These are phyloP conservation scores for Sphagnum fallax DNA, from an alignment of 228 moss, liverwort and hornwort genomes.

Conservation along the genomic window DNA sequence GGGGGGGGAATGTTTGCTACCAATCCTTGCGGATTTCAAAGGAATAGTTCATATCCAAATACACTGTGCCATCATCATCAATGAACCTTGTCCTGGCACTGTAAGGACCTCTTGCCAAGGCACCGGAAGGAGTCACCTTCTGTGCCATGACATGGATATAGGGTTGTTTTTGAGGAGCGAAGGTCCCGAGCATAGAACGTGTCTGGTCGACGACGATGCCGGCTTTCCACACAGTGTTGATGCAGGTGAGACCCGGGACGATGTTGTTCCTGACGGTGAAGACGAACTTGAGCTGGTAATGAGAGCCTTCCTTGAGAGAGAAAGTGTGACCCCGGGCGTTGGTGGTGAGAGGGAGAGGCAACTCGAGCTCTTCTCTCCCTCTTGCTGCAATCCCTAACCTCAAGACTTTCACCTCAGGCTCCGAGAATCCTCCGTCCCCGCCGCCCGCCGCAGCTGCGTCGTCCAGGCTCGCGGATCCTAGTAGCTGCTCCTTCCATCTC, in stretches of 20 bases:
- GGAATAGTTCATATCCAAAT: slow-evolving; percentile 49
- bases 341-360: slow-evolving; percentile 50
- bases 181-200: slow-evolving; percentile 52
- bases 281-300: slow-evolving; percentile 37
- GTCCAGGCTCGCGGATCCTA: slow-evolving; percentile 42
- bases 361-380: slow-evolving; percentile 33
- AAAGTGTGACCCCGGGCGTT: slow-evolving; percentile 49
- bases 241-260: slow-evolving; percentile 46
- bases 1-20: slow-evolving; percentile 1
- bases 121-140: slow-evolving; percentile 51
- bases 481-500: slow-evolving; percentile 64
- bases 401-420: slow-evolving; percentile 43
- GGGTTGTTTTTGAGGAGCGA: slow-evolving; percentile 41
- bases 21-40: slow-evolving; percentile 65
- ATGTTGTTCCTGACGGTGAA: slow-evolving; percentile 60
- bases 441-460: slow-evolving; percentile 11
- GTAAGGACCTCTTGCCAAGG: slow-evolving; percentile 50
- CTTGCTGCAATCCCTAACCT: slow-evolving; percentile 40
- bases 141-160: slow-evolving; percentile 50
- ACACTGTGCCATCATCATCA: slow-evolving; percentile 42
- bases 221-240: slow-evolving; percentile 61
- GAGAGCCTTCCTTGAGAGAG: slow-evolving; percentile 52
- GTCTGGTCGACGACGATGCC: slow-evolving; percentile 59
- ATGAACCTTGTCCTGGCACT: slow-evolving; percentile 48
- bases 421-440: slow-evolving; percentile 12